Conservation (phyloP, 2,329 filamentous ascomycete genomes). For the Coniochaeta ligniaria region DNA sequence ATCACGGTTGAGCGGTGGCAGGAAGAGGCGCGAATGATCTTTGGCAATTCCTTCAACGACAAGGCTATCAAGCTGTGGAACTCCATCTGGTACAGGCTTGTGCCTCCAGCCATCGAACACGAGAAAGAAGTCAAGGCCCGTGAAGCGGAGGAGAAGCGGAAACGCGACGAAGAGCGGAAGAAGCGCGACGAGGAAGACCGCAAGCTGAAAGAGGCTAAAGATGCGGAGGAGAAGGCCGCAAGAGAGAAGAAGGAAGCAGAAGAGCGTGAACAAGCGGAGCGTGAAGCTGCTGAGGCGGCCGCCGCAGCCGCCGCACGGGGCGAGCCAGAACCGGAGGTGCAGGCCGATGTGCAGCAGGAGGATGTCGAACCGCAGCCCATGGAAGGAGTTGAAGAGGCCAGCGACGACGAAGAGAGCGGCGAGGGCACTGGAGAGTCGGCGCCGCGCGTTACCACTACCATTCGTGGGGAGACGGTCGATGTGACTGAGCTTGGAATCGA, state of each 20-base stretch:
- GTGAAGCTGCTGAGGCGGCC: slow-evolving; percentile 54
- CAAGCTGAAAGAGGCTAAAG: slow-evolving; percentile 61
- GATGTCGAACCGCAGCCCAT: slow-evolving; percentile 32
- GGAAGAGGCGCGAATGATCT: slow-evolving; percentile 84
- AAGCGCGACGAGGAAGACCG: slow-evolving; percentile 60
- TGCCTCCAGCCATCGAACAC: slow-evolving; percentile 77
- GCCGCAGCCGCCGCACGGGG: slow-evolving; percentile 41
- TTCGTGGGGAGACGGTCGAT: slow-evolving; percentile 81
- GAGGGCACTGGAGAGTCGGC: slow-evolving; percentile 25
- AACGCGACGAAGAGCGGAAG: slow-evolving; percentile 52
- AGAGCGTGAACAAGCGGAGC: slow-evolving; percentile 55
- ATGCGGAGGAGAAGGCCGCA: slow-evolving; percentile 60
- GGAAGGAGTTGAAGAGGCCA: slow-evolving; percentile 59
- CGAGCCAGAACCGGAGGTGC: slow-evolving; percentile 40
- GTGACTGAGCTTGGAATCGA: slow-evolving; percentile 95
- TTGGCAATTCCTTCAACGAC: slow-evolving; percentile 61
- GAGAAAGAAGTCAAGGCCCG: slow-evolving; percentile 64
- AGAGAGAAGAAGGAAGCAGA: slow-evolving; percentile 65
- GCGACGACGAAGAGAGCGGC: slow-evolving; percentile 19
- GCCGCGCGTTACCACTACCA: slow-evolving; percentile 69
- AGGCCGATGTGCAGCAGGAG: slow-evolving; percentile 29
- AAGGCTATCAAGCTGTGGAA: slow-evolving; percentile 62
- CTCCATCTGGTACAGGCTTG: slow-evolving; percentile 63
- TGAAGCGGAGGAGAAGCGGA: slow-evolving; percentile 45
- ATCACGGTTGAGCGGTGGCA: slow-evolving; percentile 74